Base-by-base conservation (phyloP, 306 rosid species). In the Gastrolobium bilobum region DNA sequence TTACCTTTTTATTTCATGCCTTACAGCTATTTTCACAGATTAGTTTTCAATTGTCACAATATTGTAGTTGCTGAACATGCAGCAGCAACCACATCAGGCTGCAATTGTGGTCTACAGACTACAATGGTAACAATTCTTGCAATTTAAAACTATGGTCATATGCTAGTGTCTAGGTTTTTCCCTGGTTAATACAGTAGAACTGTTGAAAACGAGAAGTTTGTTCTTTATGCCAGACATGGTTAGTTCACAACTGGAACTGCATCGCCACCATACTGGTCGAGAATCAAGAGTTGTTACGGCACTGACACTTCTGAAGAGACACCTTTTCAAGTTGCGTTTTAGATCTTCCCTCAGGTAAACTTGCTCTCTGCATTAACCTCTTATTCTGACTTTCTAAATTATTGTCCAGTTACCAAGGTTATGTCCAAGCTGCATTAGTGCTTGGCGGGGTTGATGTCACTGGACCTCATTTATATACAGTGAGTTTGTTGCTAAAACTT, bases 221-320 rank as follows among this genome's bases (percentile, higher is more conserved):
- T 83, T 85, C 4, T 76, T 48, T 60, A 15, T 38, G 79, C 35
- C 50, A 95, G 99, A 95, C 75, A 91, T 93, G 99, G 98, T 95
- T 64, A 93, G 97, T 88, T 95, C 98, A 81, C 99, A 95, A 81
- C 86, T 95, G 50, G 96, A 95, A 62, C 84, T 93, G 51, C 99
- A 95, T 77, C 94, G 99, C 47, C 89, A 93, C 71, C 99, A 93
- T 72, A 95, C 98, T 64, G 97, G 99, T 59, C 82, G 98, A 13
- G 95, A 74, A 58, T 61, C 73, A 64, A 76, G 81, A 65, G 81
- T 76, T 38, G 73, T 64, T 76, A 76, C 81, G 4, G 73, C 81
- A 20, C 43, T 76, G 65, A 76, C 81, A 4, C 81, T 76, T 39
- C 65, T 76, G 40, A 76, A 76, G 81, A 76, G 44, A 66, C 81